Evolutionary conservation across 352 stramenopile genomes (phyloP).

Genomic region (Saprolegnia diclina): DNA sequence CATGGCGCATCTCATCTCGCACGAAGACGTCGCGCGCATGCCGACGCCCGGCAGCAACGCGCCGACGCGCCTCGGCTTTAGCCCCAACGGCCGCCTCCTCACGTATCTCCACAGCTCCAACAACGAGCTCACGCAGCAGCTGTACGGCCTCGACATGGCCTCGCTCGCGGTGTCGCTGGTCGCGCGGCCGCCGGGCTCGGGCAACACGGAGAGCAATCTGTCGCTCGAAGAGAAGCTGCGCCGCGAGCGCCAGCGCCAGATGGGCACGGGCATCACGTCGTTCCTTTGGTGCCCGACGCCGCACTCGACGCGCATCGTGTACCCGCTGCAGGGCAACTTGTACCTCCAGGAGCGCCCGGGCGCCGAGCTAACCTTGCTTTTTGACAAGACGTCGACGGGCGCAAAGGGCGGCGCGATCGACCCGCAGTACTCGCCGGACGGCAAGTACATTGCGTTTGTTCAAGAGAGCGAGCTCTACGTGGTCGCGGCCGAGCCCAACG

Average conservation of each 20-base stretch:
- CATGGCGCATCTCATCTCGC: conserved; percentile 37
- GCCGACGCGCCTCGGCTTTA: conserved; percentile 80
- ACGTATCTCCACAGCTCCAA: conserved; percentile 81
- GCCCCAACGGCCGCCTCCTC: conserved; percentile 69
- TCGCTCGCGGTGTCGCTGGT: conserved; percentile 51
- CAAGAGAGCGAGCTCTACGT: conserved; percentile 93
- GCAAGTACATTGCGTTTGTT: conserved; percentile 91
- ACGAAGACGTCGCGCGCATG: conserved; percentile 86
- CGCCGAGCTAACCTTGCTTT: conserved; percentile 70
- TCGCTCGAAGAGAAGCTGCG: conserved; percentile 89
- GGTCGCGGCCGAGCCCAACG: conserved; percentile 45
- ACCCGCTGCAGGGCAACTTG: conserved; percentile 89
- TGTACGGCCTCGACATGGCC: conserved; percentile 76
- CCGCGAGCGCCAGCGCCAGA: conserved; percentile 84
- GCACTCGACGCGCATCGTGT: conserved; percentile 70
- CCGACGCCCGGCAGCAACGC: conserved; percentile 75
- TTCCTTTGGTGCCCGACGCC: conserved; percentile 74
- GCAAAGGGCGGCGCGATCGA: conserved; percentile 84
- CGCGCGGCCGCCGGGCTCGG: conserved; percentile 57
- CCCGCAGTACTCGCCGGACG: conserved; percentile 90
- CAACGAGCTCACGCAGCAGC: conserved; percentile 73
- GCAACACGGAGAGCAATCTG: conserved; percentile 81
- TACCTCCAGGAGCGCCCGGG: conserved; percentile 88
- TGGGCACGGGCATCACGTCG: conserved; percentile 89
- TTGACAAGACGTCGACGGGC: conserved; percentile 77